Conservation (phyloP, 768 basidiomycete genomes). For the Coprinopsis sp. region DNA sequence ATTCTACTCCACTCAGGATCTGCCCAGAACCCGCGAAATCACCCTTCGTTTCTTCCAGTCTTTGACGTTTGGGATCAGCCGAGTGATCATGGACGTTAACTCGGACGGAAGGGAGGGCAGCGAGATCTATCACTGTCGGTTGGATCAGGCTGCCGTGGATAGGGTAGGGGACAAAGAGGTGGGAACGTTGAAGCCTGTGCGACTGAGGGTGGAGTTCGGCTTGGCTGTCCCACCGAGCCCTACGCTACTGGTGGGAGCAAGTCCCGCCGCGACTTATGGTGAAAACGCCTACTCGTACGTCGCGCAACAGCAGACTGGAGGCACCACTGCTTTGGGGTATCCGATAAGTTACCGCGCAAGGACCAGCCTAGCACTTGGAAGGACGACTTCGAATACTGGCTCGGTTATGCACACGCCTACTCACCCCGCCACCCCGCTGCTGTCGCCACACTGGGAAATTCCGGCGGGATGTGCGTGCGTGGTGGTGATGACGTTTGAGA, state of each 20-base stretch:
- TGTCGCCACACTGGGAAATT: constrained; percentile 19
- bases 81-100: constrained; percentile 21
- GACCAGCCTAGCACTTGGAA: neutral
- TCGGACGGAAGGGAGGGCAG: constrained; percentile 20
- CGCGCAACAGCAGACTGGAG: too few species aligned
- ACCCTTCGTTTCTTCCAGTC: constrained; percentile 58
- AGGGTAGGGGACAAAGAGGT: too few species aligned
- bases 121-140: constrained; percentile 39
- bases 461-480: constrained; percentile 48
- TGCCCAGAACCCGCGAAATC: constrained; percentile 59
- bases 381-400: neutral
- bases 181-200: constrained; percentile 63
- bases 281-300: neutral
- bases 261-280: neutral
- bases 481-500: constrained; percentile 81
- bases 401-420: neutral
- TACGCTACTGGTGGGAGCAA: neutral
- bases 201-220: constrained; percentile 79
- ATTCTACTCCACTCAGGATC: constrained; percentile 53
- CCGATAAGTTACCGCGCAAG: too few species aligned
- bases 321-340: too few species aligned
- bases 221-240: constrained; percentile 18
- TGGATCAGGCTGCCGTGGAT: constrained; percentile 46
- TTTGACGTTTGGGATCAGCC: constrained; percentile 54
- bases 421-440: constrained; percentile 3